Conservation (phyloP, 805 yeast species). For the Cyberlindnera meyerae region DNA sequence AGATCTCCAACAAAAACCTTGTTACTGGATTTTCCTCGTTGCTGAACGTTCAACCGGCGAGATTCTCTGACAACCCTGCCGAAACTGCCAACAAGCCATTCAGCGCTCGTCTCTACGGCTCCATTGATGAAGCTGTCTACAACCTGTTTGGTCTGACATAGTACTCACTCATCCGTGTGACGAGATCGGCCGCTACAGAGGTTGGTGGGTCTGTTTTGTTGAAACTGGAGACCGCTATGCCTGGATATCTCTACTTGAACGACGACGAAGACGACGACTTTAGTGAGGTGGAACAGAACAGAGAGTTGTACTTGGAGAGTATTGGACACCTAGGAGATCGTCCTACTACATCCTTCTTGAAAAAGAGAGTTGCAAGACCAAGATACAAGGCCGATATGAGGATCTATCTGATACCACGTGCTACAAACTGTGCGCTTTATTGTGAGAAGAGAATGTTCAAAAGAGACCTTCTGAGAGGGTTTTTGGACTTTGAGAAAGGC, state of each 20-base stretch:
- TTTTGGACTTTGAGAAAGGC: conserved; percentile 32
- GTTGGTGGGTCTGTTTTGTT: conserved; percentile 46
- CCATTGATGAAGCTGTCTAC: conserved; percentile 43
- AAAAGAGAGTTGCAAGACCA: conserved; percentile 56
- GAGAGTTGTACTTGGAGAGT: conserved; percentile 17
- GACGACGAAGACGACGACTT: conserved; percentile 39
- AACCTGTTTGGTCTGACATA: conserved; percentile 37
- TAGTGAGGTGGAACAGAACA: conserved; percentile 16
- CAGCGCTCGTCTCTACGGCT: conserved; percentile 30
- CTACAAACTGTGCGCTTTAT: conserved; percentile 37
- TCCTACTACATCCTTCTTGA: conserved; percentile 46
- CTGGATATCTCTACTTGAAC: conserved; percentile 45
- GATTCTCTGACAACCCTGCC: conserved; percentile 26
- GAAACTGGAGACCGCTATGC: conserved; percentile 50
- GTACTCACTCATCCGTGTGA: conserved; percentile 45
- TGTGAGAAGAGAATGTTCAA: conserved; percentile 46
- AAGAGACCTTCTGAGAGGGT: conserved; percentile 47
- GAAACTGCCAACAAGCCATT: conserved; percentile 1
- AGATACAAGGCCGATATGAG: conserved; percentile 60
- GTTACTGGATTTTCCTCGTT: conserved; percentile 21
- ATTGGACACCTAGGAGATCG: conserved; percentile 33
- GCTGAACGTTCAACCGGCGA: conserved; percentile 19
- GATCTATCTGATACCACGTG: conserved; percentile 48
- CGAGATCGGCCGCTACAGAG: conserved; percentile 50
- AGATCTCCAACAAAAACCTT: conserved; percentile 20